phyloP scores from a whole-genome alignment of 257 asterid species.

The Fraxinus anomala region DNA sequence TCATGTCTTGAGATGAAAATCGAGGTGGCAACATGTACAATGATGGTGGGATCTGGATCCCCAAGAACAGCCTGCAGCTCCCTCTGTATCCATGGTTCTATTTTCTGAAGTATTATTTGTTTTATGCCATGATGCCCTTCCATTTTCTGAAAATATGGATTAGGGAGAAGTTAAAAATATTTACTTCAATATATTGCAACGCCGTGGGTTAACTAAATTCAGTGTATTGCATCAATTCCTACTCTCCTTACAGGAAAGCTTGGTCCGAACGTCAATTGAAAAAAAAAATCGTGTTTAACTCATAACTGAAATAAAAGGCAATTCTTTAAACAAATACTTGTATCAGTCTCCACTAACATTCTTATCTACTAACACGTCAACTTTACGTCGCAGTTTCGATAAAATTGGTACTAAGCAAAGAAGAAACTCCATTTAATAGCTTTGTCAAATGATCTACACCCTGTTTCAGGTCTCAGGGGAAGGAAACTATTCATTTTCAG shows the following conservation, averaged over 20 bases:
- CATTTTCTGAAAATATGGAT: conserved; percentile 33
- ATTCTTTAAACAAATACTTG: not conserved
- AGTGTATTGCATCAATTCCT: not conserved
- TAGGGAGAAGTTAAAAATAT: not conserved
- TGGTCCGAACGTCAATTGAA: not conserved
- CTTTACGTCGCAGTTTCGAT: not conserved
- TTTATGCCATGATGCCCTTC: conserved; percentile 27
- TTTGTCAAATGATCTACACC: conserved; percentile 1
- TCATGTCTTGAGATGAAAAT: conserved; percentile 39
- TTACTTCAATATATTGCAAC: not conserved
- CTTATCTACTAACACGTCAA: not conserved
- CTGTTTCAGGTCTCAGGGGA: not conserved
- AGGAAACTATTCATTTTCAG: not conserved
- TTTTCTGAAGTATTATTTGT: conserved; percentile 38
- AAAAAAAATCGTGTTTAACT: not conserved
- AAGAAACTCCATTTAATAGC: not conserved
- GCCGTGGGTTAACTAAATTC: not conserved
- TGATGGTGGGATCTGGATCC: conserved; percentile 64
- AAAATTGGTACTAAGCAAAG: not conserved
- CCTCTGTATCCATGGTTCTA: conserved; percentile 58
- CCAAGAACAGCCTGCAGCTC: conserved; percentile 63
- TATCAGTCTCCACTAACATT: not conserved
- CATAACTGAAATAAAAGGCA: not conserved
- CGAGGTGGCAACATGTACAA: conserved; percentile 57
- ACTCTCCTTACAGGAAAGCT: not conserved